Conservation (phyloP, 257 asterid species). For the Echium plantagineum region DNA sequence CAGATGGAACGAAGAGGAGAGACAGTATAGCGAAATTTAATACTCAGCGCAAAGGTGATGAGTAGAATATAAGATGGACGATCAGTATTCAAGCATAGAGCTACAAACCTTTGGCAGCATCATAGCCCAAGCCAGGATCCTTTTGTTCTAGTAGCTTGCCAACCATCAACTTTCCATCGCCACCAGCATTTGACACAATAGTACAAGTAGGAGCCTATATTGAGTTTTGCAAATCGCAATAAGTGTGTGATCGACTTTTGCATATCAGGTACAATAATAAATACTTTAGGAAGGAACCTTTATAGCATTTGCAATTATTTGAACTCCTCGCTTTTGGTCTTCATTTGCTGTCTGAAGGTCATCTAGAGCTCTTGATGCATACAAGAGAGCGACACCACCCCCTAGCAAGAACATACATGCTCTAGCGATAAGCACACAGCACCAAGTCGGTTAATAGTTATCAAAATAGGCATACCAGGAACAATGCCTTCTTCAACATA, state of each 20-base stretch:
- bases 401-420: conserved; percentile 28
- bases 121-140: conserved; percentile 60
- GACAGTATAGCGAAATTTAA: not conserved
- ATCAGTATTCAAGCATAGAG: not conserved
- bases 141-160: conserved; percentile 78
- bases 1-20: not conserved
- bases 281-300: conserved; percentile 38
- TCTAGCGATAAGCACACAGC: conserved; percentile 1
- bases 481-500: conserved; percentile 95
- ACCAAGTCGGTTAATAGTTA: conserved; percentile 1
- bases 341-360: conserved; percentile 55
- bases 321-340: conserved; percentile 70
- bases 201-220: conserved; percentile 66
- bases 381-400: conserved; percentile 85
- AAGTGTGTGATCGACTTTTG: conserved; percentile 5
- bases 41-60: not conserved
- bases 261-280: conserved; percentile 1
- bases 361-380: conserved; percentile 56
- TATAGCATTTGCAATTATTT: conserved; percentile 66
- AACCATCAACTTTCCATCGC: conserved; percentile 49
- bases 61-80: not conserved
- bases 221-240: conserved; percentile 11
- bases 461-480: conserved; percentile 41
- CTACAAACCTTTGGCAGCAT: conserved; percentile 81
- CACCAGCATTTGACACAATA: conserved; percentile 82